Evolutionary conservation across 129 eudicot genomes (phyloP).

Genomic region (Flaveria brownii): DNA sequence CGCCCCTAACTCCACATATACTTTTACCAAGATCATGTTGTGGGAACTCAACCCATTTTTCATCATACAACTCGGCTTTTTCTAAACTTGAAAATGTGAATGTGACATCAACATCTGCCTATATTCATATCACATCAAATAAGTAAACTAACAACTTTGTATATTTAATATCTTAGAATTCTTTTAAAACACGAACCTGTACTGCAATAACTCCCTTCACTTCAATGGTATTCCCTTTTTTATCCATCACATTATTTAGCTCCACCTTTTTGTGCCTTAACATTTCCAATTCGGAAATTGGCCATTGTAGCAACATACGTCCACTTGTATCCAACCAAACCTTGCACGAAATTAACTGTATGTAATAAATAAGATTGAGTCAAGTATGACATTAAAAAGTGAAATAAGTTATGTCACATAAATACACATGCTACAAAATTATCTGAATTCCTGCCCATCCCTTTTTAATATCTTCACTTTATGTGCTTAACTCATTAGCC

Average conservation of each 20-base stretch:
- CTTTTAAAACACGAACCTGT: slow-evolving; percentile 45
- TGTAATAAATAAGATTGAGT: neutral
- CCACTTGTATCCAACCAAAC: slow-evolving; percentile 58
- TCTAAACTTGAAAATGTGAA: slow-evolving; percentile 60
- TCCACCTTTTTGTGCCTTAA: slow-evolving; percentile 45
- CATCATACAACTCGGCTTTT: slow-evolving; percentile 60
- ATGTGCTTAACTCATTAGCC: slow-evolving; percentile 69
- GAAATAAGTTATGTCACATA: neutral
- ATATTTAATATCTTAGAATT: neutral
- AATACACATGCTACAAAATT: neutral
- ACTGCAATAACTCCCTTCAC: slow-evolving; percentile 65
- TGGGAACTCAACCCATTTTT: slow-evolving; percentile 49
- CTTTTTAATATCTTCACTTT: slow-evolving; percentile 43
- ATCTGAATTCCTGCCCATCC: slow-evolving; percentile 92
- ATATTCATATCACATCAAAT: slow-evolving; percentile 23
- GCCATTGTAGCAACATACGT: slow-evolving; percentile 63
- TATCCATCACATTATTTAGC: slow-evolving; percentile 24
- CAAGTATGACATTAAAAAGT: neutral
- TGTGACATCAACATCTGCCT: slow-evolving; percentile 76
- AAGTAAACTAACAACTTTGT: slow-evolving; percentile 9
- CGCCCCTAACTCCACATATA: slow-evolving; percentile 43
- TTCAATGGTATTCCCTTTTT: slow-evolving; percentile 47
- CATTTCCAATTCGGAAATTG: slow-evolving; percentile 51
- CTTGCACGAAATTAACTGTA: slow-evolving; percentile 61
- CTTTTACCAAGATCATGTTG: slow-evolving; percentile 40